phyloP scores from a whole-genome alignment of 352 stramenopile genomes.

The Achlya hypogyna region DNA sequence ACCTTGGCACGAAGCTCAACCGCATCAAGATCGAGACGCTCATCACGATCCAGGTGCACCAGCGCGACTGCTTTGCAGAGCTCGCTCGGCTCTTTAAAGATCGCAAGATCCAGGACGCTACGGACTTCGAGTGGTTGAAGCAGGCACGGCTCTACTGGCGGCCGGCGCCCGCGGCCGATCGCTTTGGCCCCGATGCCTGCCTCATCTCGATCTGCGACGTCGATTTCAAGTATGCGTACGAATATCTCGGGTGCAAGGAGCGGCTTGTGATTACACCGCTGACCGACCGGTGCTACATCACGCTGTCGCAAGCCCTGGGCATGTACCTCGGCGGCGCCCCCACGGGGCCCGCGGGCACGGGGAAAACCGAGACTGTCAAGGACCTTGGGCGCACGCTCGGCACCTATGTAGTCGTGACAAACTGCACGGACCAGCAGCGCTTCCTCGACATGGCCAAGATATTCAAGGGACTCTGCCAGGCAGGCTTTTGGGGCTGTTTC shows the following conservation, averaged over 20 bases:
- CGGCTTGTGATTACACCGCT: slow-evolving; percentile 84
- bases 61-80: slow-evolving; percentile 72
- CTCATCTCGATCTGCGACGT: slow-evolving; percentile 92
- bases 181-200: slow-evolving; percentile 82
- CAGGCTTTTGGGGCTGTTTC: slow-evolving; percentile 86
- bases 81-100: slow-evolving; percentile 66
- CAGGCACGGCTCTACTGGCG: slow-evolving; percentile 74
- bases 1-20: slow-evolving; percentile 85
- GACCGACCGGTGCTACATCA: slow-evolving; percentile 88
- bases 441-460: slow-evolving; percentile 91
- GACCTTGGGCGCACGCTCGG: slow-evolving; percentile 86
- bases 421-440: slow-evolving; percentile 87
- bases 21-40: slow-evolving; percentile 90
- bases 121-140: slow-evolving; percentile 80
- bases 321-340: slow-evolving; percentile 85
- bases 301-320: slow-evolving; percentile 79
- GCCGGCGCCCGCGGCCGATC: slow-evolving; percentile 59
- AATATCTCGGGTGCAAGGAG: slow-evolving; percentile 90
- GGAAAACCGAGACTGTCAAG: slow-evolving; percentile 89
- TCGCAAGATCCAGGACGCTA: slow-evolving; percentile 63
- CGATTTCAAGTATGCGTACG: slow-evolving; percentile 88
- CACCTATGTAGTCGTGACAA: slow-evolving; percentile 89
- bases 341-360: slow-evolving; percentile 79
- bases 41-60: slow-evolving; percentile 90
- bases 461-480: slow-evolving; percentile 88